A percentile compares a stretch with the other conserved stretches of the same genome.
Conservation (phyloP, 495 filamentous ascomycete genomes). For the Talaromyces nanjingensis region DNA sequence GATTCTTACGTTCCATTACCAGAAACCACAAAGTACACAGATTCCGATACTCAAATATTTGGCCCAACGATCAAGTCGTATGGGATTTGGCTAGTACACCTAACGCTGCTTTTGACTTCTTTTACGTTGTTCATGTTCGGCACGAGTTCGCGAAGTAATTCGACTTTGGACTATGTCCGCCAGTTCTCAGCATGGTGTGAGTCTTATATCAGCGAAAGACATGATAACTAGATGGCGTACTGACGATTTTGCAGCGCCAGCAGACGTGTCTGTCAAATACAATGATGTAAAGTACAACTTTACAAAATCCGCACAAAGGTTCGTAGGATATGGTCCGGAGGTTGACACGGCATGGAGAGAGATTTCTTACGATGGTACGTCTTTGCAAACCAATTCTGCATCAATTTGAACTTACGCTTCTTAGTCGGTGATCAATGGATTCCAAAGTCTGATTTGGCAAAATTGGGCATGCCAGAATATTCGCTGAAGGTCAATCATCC, state of each 20-base stretch:
- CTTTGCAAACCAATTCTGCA: not conserved
- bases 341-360: conserved; percentile 6
- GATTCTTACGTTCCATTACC: not conserved
- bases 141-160: not conserved
- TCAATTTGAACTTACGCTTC: not conserved
- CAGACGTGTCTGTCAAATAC: not conserved
- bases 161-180: not conserved
- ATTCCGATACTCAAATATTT: not conserved
- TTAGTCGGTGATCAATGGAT: conserved; percentile 6
- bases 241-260: not conserved
- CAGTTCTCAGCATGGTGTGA: conserved; percentile 5
- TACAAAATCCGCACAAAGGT: not conserved
- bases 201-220: not conserved
- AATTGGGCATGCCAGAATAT: not conserved
- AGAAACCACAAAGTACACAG: not conserved
- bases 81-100: not conserved
- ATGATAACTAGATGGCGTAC: not conserved
- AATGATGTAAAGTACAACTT: not conserved
- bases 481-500: not conserved
- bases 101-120: not conserved
- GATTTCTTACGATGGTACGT: conserved; percentile 1
- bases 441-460: not conserved
- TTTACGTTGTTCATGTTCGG: not conserved
- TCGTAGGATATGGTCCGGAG: not conserved
- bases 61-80: not conserved